These are phyloP conservation scores for Chlamydomonas sphaeroides DNA, from an alignment of 139 green algal species.

Conservation along the genomic window DNA sequence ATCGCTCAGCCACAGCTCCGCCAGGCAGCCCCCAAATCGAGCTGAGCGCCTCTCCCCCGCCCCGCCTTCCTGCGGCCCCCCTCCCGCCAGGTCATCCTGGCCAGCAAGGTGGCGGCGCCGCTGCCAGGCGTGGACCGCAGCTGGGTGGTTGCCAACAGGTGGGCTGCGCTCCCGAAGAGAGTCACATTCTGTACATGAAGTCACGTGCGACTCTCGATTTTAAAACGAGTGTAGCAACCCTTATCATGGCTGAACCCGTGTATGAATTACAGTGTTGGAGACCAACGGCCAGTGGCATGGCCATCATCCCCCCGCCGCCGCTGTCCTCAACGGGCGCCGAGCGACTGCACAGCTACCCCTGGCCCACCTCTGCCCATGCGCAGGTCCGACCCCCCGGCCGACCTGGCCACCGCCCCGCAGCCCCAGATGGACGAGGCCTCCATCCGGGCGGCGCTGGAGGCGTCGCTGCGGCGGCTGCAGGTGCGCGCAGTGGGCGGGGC, in stretches of 20 bases:
- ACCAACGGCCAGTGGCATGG: too few species aligned
- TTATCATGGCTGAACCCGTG: background rate
- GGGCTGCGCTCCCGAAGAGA: too few species aligned
- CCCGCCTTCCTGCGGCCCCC: background rate
- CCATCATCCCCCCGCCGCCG: background rate
- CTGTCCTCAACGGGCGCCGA: background rate
- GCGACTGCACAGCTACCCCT: too few species aligned
- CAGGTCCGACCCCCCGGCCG: slow-evolving; percentile 40
- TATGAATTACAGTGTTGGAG: too few species aligned
- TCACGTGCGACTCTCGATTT: too few species aligned
- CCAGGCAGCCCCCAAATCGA: too few species aligned
- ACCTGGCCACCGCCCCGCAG: background rate
- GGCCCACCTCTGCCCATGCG: background rate
- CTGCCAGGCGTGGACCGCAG: slow-evolving; percentile 45
- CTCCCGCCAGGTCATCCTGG: slow-evolving; percentile 73
- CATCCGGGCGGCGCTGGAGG: slow-evolving; percentile 66
- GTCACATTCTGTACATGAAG: too few species aligned
- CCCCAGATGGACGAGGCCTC: slow-evolving; percentile 48
- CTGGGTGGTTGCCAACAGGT: slow-evolving; percentile 56
- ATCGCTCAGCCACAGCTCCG: too few species aligned
- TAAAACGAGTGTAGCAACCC: too few species aligned
- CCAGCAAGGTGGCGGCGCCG: slow-evolving; percentile 81
- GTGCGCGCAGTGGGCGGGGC: too few species aligned
- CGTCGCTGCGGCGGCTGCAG: slow-evolving; percentile 64
- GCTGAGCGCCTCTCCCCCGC: background rate